Evolutionary conservation across 192 early-diverging fungal species (phyloP).

Genomic region (Thamnidium elegans): DNA sequence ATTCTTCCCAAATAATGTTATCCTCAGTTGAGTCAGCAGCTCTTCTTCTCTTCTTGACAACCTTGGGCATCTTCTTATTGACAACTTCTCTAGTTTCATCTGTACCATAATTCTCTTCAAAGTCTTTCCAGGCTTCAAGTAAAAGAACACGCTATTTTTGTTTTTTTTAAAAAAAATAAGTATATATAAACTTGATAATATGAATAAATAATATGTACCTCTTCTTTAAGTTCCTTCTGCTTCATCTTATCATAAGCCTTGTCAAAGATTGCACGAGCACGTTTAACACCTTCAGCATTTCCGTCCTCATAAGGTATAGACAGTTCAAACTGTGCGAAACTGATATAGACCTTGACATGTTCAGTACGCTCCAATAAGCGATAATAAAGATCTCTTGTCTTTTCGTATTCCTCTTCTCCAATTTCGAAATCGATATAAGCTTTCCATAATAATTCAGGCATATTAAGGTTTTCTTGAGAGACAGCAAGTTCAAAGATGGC

Average conservation of each 20-base stretch:
- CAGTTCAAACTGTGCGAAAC: conserved; percentile 89
- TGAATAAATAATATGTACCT: conserved; percentile 39
- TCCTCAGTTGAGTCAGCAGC: conserved; percentile 56
- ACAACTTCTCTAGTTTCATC: conserved; percentile 58
- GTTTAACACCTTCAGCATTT: conserved; percentile 32
- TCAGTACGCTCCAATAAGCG: conserved; percentile 81
- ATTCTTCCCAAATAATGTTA: conserved; percentile 87
- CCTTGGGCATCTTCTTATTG: conserved; percentile 76
- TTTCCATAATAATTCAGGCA: conserved; percentile 99
- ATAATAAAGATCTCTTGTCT: conserved; percentile 80
- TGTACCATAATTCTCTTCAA: conserved; percentile 64
- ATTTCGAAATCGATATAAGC: conserved; percentile 96
- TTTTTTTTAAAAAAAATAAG: background rate
- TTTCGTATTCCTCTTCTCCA: conserved; percentile 73
- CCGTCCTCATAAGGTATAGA: conserved; percentile 58
- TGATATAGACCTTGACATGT: conserved; percentile 98
- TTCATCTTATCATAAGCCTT: conserved; percentile 71
- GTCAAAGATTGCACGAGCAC: conserved; percentile 75
- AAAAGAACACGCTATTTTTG: conserved; percentile 75
- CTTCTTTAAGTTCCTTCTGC: conserved; percentile 73
- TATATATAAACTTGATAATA: background rate
- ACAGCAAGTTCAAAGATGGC: conserved; percentile 93
- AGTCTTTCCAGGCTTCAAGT: conserved; percentile 89
- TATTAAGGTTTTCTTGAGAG: conserved; percentile 85
- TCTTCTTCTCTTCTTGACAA: conserved; percentile 86